These are phyloP conservation scores for Kazachstania sp. DNA, from an alignment of 1,139 yeast genomes.

Conservation along the genomic window DNA sequence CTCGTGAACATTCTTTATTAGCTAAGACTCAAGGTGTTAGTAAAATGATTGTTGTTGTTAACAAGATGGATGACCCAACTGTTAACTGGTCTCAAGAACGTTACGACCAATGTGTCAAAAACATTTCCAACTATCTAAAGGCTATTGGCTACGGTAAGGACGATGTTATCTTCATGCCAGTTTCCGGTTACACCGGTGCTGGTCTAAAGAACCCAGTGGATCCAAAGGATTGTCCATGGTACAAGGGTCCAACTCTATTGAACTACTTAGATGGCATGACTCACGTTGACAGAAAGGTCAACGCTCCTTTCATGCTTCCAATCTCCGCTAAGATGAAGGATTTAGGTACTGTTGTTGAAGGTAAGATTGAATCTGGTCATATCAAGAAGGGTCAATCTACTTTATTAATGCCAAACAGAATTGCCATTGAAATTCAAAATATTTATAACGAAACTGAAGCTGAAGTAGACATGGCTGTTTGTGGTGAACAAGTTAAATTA, in stretches of 20 bases:
- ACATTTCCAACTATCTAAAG: conserved; percentile 67
- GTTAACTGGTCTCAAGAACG: conserved; percentile 94
- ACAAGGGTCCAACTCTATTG: conserved; percentile 81
- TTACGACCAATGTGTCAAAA: conserved; percentile 88
- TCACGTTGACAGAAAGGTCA: conserved; percentile 74
- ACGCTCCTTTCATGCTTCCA: conserved; percentile 97
- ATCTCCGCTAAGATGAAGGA: conserved; percentile 91
- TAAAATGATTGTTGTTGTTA: conserved; percentile 85
- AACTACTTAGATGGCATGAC: conserved; percentile 82
- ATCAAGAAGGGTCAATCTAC: conserved; percentile 70
- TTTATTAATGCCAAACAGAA: conserved; percentile 86
- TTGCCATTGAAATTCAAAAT: conserved; percentile 71
- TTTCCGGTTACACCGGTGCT: conserved; percentile 95
- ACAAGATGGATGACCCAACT: conserved; percentile 98
- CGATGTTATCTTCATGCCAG: conserved; percentile 90
- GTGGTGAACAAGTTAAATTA: conserved; percentile 96
- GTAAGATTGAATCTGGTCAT: conserved; percentile 94
- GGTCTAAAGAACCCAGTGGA: conserved; percentile 84
- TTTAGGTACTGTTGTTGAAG: conserved; percentile 94
- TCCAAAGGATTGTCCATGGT: conserved; percentile 78
- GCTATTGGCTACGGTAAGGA: conserved; percentile 87
- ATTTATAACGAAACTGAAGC: conserved; percentile 92
- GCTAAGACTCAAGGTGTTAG: conserved; percentile 88
- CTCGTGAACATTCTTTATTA: conserved; percentile 87
- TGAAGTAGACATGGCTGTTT: conserved; percentile 80